These are phyloP conservation scores for Datura wrightii DNA, from an alignment of 257 asterid species.

Conservation along the genomic window DNA sequence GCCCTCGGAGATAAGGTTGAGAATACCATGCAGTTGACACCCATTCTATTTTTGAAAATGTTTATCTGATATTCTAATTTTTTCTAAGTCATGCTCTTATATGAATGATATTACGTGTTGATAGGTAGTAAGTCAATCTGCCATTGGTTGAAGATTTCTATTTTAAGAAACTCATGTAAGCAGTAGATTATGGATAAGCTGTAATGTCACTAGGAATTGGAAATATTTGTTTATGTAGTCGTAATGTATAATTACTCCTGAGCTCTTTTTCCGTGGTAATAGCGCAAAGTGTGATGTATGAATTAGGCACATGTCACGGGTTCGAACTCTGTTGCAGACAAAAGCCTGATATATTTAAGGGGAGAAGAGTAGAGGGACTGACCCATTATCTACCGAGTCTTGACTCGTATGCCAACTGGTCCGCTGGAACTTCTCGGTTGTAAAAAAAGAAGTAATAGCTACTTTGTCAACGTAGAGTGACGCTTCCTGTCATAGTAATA, in stretches of 20 bases:
- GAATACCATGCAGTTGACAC: neutral
- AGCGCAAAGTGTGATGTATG: neutral
- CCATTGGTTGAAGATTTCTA: neutral
- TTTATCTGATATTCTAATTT: neutral
- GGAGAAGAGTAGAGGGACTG: neutral
- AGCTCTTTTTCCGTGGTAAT: neutral
- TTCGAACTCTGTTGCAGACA: neutral
- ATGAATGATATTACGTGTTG: neutral
- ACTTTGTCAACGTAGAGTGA: neutral
- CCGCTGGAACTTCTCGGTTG: neutral
- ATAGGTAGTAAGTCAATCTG: neutral
- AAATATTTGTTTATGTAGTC: neutral
- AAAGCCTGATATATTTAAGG: neutral
- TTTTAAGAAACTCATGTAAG: neutral
- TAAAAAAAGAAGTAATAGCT: neutral
- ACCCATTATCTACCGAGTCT: neutral
- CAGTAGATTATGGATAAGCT: neutral
- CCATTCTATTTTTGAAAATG: neutral
- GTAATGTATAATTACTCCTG: neutral
- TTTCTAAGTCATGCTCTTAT: neutral
- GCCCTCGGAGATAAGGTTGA: neutral
- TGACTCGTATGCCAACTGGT: neutral
- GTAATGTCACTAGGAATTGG: neutral
- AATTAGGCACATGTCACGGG: neutral
- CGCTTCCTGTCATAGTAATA: conserved; percentile 1